Percentiles rank a stretch among this genome's conserved stretches.
Evolutionary conservation across 106 monocot species (phyloP).

Genomic region (Platanthera zijinensis): DNA sequence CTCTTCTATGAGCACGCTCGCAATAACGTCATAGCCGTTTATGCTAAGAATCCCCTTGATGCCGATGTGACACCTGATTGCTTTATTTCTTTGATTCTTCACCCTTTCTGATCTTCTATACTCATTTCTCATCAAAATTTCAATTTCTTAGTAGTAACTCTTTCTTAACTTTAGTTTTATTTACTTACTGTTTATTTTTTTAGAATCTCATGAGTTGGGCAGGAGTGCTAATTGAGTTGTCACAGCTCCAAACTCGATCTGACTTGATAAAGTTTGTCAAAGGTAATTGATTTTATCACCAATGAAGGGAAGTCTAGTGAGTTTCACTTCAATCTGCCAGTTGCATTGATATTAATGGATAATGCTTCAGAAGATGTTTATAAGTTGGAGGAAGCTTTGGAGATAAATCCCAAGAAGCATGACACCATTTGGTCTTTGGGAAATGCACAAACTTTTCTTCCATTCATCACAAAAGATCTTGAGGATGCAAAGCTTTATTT

Average conservation of each 20-base stretch:
- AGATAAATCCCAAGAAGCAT: conserved; percentile 65
- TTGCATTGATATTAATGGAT: neutral
- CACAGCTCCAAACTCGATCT: conserved; percentile 18
- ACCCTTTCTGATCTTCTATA: too few relatives aligned
- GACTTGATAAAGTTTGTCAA: conserved; percentile 17
- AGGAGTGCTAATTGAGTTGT: conserved; percentile 20
- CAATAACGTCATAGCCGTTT: conserved; percentile 39
- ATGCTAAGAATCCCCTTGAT: conserved; percentile 60
- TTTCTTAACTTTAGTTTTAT: neutral
- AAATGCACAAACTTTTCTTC: conserved; percentile 78
- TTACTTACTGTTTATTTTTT: neutral
- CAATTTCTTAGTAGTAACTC: neutral
- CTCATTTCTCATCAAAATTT: neutral
- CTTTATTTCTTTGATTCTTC: neutral
- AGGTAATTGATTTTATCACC: conserved; percentile 5
- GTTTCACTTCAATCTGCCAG: neutral
- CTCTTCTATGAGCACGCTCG: conserved; percentile 69
- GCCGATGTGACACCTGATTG: conserved; percentile 37
- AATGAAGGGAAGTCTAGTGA: too few relatives aligned
- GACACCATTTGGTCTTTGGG: conserved; percentile 82
- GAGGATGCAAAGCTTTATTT: conserved; percentile 50
- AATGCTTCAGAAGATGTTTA: conserved; percentile 42
- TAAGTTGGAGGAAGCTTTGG: conserved; percentile 83
- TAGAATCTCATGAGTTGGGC: conserved; percentile 22
- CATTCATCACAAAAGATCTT: conserved; percentile 42